Evolutionary conservation across 2,329 filamentous ascomycete species (phyloP).

Genomic region (Colletotrichum euphorbiae): DNA sequence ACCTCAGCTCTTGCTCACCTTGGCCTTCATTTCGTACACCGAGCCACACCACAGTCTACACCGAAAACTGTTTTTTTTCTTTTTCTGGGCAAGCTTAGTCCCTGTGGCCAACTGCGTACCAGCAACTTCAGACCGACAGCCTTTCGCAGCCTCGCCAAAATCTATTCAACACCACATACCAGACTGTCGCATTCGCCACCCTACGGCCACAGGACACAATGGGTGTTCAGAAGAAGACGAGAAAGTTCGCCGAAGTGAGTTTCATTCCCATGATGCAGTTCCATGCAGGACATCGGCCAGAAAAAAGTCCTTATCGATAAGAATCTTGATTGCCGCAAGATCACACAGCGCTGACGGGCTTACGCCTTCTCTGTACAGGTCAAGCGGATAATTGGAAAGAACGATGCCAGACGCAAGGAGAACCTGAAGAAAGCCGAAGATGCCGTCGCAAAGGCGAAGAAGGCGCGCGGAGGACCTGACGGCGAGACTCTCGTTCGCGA

Average conservation of each 20-base stretch:
- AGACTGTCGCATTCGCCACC: slow-evolving; percentile 3
- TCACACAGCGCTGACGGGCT: slow-evolving; percentile 24
- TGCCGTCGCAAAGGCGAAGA: slow-evolving; percentile 66
- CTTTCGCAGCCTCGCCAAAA: slow-evolving; percentile 29
- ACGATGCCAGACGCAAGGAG: slow-evolving; percentile 84
- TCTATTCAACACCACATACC: background rate
- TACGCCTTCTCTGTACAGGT: slow-evolving; percentile 56
- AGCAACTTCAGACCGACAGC: slow-evolving; percentile 21
- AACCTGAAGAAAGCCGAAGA: slow-evolving; percentile 76
- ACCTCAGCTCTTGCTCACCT: background rate
- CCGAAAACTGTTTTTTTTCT: slow-evolving; percentile 39
- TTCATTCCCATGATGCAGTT: slow-evolving; percentile 35
- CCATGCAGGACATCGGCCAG: background rate
- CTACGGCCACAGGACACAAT: slow-evolving; percentile 58
- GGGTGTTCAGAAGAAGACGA: slow-evolving; percentile 89
- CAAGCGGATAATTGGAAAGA: slow-evolving; percentile 85
- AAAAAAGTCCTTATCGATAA: slow-evolving; percentile 36
- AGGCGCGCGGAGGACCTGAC: slow-evolving; percentile 63
- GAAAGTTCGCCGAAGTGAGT: slow-evolving; percentile 83
- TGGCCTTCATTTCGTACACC: background rate
- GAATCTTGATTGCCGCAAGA: background rate
- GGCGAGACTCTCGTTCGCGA: slow-evolving; percentile 64
- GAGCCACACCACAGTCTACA: slow-evolving; percentile 9
- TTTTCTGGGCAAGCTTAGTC: no score
- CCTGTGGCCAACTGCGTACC: background rate